Evolutionary conservation across 495 filamentous ascomycete species (phyloP), one percentile per base, ranked within the genome.

Genomic region (Penicillium goetzii): DNA sequence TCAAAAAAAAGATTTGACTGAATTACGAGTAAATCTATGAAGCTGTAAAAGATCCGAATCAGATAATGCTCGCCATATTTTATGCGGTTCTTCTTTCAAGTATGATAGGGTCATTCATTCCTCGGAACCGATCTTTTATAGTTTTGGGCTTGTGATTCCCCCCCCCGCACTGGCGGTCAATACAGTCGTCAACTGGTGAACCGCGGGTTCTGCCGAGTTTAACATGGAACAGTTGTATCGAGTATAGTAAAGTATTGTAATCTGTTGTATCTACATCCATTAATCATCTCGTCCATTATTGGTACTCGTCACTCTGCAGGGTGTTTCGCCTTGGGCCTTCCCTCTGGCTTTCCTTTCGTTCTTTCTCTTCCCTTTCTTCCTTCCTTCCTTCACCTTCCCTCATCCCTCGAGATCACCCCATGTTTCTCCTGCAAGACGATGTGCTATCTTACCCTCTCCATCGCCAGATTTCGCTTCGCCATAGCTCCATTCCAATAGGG

Each of bases 401-500:
- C 60, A 54, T 56, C 52, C 34, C 40, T 58, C 50, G 45, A 58
- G 59, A 45, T 47, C 28, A 41, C 40, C 58, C 53, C 54, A 65
- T 72, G 47, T 59, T 68, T 43, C 40, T 60, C 34, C 21, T 59
- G 54, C 58, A 64, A 59, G 68, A 77, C 63, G 64, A 77, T 78
- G 73, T 71, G 41, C 61, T 58, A 70, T 72, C 58, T 65, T 71
- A 64, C 64, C 57, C 61, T 59, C 34, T 62, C 58, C 47, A 65
- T 43, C 47, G 61, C 54, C 58, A 58, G 32, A 60, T 58, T 60
- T 58, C 61, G 38, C 53, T 71, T 59, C 54, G 68, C 54, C 57
- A 72, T 58, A 67, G 66, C 59, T 60, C 68, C 51, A 58, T 76
- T 53, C 72, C 68, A 53, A 71, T 76, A 74, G 70, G 67, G 61